Conservation (phyloP, 1,284 basidiomycete species). For the Cutaneotrichosporon mucoides region DNA sequence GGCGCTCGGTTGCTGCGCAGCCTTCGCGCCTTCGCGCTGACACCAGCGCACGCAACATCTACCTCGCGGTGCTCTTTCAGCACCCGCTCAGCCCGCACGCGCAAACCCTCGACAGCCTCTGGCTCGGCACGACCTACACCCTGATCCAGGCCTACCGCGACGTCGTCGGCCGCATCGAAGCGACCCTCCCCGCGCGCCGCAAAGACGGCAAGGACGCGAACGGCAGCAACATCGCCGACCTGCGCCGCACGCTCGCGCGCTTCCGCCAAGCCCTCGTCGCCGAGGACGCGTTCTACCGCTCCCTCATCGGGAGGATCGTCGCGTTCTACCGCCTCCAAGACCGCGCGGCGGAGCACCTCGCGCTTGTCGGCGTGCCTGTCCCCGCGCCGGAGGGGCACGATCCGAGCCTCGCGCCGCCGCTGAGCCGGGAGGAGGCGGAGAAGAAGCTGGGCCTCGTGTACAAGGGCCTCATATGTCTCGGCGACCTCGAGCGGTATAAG, state of each 20-base stretch:
- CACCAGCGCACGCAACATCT: constrained; percentile 68
- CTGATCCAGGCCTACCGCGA: constrained; percentile 81
- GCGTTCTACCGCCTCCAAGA: constrained; percentile 55
- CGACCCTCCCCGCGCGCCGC: constrained; percentile 23
- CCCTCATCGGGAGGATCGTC: constrained; percentile 67
- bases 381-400: constrained; percentile 28
- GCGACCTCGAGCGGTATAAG: constrained; percentile 88
- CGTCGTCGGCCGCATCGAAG: constrained; percentile 64
- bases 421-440: constrained; percentile 55
- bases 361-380: constrained; percentile 57
- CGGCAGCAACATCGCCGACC: constrained; percentile 56
- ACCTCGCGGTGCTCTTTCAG: constrained; percentile 68
- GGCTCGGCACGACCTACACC: constrained; percentile 87
- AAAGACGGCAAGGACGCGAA: constrained; percentile 30
- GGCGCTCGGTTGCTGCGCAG: too few species aligned
- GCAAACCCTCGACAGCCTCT: constrained; percentile 75
- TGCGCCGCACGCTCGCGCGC: constrained; percentile 76
- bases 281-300: constrained; percentile 83
- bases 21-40: neutral
- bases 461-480: constrained; percentile 85
- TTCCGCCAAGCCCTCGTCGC: constrained; percentile 80
- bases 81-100: constrained; percentile 71
- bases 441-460: constrained; percentile 67
- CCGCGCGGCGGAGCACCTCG: constrained; percentile 49
- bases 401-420: constrained; percentile 47